phyloP scores from a whole-genome alignment of 2,329 filamentous ascomycete species.

The Sporothrix protearum region DNA sequence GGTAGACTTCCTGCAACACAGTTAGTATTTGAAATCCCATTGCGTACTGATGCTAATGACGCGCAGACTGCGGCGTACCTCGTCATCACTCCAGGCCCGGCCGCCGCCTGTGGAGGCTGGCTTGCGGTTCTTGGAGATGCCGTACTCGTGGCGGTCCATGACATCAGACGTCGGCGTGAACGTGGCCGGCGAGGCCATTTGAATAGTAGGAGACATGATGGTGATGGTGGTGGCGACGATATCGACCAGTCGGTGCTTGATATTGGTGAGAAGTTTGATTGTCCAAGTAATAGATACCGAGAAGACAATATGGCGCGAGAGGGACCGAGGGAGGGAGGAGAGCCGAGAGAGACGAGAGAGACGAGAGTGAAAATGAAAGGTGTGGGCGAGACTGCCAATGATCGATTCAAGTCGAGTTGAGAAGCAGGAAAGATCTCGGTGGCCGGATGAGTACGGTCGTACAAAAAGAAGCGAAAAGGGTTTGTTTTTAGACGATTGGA shows the following conservation, averaged over 20 bases:
- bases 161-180: slow-evolving; percentile 53
- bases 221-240: background rate
- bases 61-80: slow-evolving; percentile 51
- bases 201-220: slow-evolving; percentile 50
- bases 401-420: background rate
- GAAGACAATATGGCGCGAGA: background rate
- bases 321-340: background rate
- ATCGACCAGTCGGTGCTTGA: background rate
- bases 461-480: slow-evolving; percentile 10
- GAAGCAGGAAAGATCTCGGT: background rate
- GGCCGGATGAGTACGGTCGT: slow-evolving; percentile 12
- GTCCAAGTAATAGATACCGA: background rate
- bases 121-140: slow-evolving; percentile 64
- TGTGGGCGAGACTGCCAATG: background rate
- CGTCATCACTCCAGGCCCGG: slow-evolving; percentile 80
- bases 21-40: background rate
- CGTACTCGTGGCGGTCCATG: slow-evolving; percentile 56
- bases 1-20: slow-evolving; percentile 76
- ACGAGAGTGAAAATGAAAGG: background rate
- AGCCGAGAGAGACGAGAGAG: background rate
- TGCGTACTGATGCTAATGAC: slow-evolving; percentile 48
- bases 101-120: slow-evolving; percentile 68
- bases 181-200: slow-evolving; percentile 43
- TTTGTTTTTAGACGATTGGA: slow-evolving; percentile 16
- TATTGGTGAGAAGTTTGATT: background rate